phyloP scores from a whole-genome alignment of 2,329 filamentous ascomycete species.

The Diaporthe humulicola region DNA sequence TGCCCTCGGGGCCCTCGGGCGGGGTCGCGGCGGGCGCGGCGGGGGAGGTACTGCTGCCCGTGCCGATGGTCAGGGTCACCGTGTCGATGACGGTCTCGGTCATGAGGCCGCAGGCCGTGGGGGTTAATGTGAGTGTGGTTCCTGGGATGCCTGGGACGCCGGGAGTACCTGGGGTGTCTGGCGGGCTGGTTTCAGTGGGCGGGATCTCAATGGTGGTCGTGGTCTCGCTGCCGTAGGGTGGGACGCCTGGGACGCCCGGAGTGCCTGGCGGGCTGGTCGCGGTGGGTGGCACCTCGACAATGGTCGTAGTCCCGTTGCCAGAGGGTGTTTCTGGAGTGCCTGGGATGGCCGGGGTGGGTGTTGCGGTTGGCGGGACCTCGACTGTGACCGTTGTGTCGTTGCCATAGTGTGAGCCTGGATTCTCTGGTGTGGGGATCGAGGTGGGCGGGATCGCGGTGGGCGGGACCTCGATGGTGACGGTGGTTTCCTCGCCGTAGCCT shows the following conservation, averaged over 20 bases:
- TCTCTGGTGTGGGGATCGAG: neutral
- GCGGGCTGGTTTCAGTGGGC: neutral
- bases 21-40: neutral
- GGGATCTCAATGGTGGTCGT: neutral
- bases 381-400: neutral
- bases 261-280: neutral
- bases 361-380: neutral
- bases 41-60: neutral
- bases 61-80: neutral
- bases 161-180: neutral
- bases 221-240: neutral
- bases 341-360: neutral
- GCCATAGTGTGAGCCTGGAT: neutral
- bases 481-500: neutral
- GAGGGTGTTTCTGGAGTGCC: neutral
- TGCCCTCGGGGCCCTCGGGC: neutral
- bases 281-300: no score
- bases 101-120: neutral
- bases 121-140: neutral
- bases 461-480: neutral
- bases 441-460: neutral
- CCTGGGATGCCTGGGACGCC: no score
- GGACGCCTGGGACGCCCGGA: neutral
- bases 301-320: neutral
- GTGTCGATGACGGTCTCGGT: constrained; percentile 26